Conservation (phyloP, 2,329 filamentous ascomycete genomes). For the Verticillium longisporum region DNA sequence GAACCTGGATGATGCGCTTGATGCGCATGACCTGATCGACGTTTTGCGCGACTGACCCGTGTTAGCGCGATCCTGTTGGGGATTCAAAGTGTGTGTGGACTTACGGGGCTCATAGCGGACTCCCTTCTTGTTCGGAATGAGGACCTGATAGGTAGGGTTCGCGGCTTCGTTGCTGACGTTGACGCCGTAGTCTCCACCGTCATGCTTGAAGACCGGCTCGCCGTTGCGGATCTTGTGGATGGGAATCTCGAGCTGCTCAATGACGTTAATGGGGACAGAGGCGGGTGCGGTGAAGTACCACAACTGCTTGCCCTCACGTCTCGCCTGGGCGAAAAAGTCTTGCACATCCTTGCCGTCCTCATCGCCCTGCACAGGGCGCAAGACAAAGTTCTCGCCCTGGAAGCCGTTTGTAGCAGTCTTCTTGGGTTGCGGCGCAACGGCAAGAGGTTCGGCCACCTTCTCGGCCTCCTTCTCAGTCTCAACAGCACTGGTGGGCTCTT, state of each 20-base stretch:
- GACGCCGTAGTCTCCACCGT: conserved; percentile 57
- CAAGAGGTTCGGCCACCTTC: conserved; percentile 29
- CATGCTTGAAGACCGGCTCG: conserved; percentile 52
- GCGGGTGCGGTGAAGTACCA: conserved; percentile 76
- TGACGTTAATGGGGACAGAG: conserved; percentile 58
- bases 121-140: conserved; percentile 52
- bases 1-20: conserved; percentile 53
- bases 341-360: conserved; percentile 39
- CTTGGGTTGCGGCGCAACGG: conserved; percentile 23
- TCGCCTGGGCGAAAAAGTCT: conserved; percentile 50
- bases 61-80: background rate
- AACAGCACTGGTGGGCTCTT: conserved; percentile 7
- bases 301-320: conserved; percentile 63
- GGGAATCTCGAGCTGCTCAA: conserved; percentile 58
- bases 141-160: conserved; percentile 44
- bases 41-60: conserved; percentile 21
- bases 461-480: conserved; percentile 13
- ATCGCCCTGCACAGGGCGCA: conserved; percentile 39
- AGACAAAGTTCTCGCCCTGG: conserved; percentile 44
- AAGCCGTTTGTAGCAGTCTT: conserved; percentile 30
- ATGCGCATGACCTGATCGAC: conserved; percentile 59
- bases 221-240: conserved; percentile 47
- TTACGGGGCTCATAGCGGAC: conserved; percentile 48
- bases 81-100: conserved; percentile 15
- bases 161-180: conserved; percentile 45